These are phyloP conservation scores for Botrytis porri DNA, from an alignment of 2,329 filamentous ascomycete genomes.

Conservation along the genomic window DNA sequence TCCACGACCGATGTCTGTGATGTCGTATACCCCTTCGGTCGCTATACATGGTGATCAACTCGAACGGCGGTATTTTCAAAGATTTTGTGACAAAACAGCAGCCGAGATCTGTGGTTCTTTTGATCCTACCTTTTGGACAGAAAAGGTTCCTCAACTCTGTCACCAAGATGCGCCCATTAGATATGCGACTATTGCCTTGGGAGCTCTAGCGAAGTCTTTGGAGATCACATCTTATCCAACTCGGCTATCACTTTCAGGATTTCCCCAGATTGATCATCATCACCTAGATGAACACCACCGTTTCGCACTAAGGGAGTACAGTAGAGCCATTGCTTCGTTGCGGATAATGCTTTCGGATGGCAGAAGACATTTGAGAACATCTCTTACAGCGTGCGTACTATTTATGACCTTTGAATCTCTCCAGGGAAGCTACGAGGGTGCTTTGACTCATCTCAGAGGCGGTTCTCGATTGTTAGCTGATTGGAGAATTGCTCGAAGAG, in stretches of 20 bases:
- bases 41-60: slow-evolving; percentile 33
- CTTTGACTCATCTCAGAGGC: slow-evolving; percentile 36
- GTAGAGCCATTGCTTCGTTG: slow-evolving; percentile 34
- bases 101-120: slow-evolving; percentile 36
- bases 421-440: slow-evolving; percentile 37
- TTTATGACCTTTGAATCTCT: slow-evolving; percentile 38
- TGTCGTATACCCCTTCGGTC: slow-evolving; percentile 34
- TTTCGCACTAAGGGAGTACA: slow-evolving; percentile 35
- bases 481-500: slow-evolving; percentile 36
- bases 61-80: slow-evolving; percentile 37
- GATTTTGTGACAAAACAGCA: slow-evolving; percentile 38
- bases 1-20: slow-evolving; percentile 35
- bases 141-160: slow-evolving; percentile 38
- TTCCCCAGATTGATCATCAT: slow-evolving; percentile 36
- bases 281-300: slow-evolving; percentile 37
- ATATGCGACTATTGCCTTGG: slow-evolving; percentile 36
- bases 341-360: slow-evolving; percentile 34
- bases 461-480: slow-evolving; percentile 36
- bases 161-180: slow-evolving; percentile 36
- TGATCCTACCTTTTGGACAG: slow-evolving; percentile 37
- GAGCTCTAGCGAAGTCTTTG: slow-evolving; percentile 35
- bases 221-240: slow-evolving; percentile 37
- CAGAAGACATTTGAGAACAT: slow-evolving; percentile 35
- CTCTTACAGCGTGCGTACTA: slow-evolving; percentile 35
- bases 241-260: slow-evolving; percentile 35